phyloP scores from a whole-genome alignment of 2,329 filamentous ascomycete species.

The Epichloe aotearoae region DNA sequence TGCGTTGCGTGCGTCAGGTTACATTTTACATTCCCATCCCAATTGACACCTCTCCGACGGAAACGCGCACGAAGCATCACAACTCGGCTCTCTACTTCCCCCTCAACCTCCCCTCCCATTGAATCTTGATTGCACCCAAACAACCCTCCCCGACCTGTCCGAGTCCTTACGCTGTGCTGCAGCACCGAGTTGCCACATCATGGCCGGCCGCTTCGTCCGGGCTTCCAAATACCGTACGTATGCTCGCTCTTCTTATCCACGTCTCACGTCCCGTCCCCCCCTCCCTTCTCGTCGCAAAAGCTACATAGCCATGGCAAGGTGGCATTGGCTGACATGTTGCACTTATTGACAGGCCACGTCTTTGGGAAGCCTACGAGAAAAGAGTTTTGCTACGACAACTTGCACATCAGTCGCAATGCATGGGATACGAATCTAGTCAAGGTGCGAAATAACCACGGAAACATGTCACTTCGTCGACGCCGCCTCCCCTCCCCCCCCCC shows the following conservation, averaged over 20 bases:
- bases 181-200: constrained; percentile 19
- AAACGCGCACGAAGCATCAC: constrained; percentile 1
- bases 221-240: constrained; percentile 54
- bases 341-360: constrained; percentile 62
- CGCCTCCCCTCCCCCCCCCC: too few species aligned
- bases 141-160: not conserved
- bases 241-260: not conserved
- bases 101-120: constrained; percentile 6
- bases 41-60: not conserved
- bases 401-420: constrained; percentile 93
- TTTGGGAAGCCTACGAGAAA: constrained; percentile 93
- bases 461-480: not conserved
- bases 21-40: not conserved
- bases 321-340: not conserved
- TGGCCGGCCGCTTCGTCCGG: constrained; percentile 54
- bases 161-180: constrained; percentile 4
- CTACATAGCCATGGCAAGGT: not conserved
- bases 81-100: constrained; percentile 1
- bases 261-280: too few species aligned
- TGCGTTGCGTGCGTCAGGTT: not conserved
- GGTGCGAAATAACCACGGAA: constrained; percentile 37
- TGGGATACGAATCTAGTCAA: constrained; percentile 99
- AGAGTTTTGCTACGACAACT: constrained; percentile 97
- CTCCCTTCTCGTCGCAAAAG: not conserved
- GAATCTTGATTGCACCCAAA: not conserved